phyloP scores from a whole-genome alignment of 495 filamentous ascomycete genomes.

The Apiosordaria backusii region DNA sequence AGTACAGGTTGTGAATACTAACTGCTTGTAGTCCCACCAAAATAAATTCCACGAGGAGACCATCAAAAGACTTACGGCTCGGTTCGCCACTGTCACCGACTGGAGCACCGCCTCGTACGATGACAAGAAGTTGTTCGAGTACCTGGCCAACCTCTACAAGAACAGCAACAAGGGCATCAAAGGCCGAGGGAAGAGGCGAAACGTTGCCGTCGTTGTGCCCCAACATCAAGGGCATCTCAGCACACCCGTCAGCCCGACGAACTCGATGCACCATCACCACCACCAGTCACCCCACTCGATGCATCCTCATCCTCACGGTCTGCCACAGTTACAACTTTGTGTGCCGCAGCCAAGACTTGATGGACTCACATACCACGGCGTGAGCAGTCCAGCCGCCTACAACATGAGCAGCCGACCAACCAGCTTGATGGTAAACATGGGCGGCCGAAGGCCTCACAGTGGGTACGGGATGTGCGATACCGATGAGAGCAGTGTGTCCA shows the following conservation, averaged over 20 bases:
- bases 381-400: slow-evolving; percentile 29
- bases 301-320: slow-evolving; percentile 14
- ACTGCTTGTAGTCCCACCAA: slow-evolving; percentile 69
- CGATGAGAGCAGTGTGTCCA: slow-evolving; percentile 41
- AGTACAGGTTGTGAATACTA: background rate
- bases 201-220: slow-evolving; percentile 34
- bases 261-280: slow-evolving; percentile 1
- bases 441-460: slow-evolving; percentile 20
- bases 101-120: slow-evolving; percentile 58
- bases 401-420: slow-evolving; percentile 25
- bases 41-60: slow-evolving; percentile 84
- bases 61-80: slow-evolving; percentile 65
- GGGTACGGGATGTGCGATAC: slow-evolving; percentile 46
- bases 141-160: slow-evolving; percentile 85
- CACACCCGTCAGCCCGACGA: slow-evolving; percentile 8
- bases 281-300: slow-evolving; percentile 21
- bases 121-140: slow-evolving; percentile 80
- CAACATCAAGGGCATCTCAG: slow-evolving; percentile 13
- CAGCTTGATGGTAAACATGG: slow-evolving; percentile 13
- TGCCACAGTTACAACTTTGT: slow-evolving; percentile 22
- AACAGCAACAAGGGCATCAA: slow-evolving; percentile 98
- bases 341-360: slow-evolving; percentile 15
- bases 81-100: slow-evolving; percentile 64
- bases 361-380: slow-evolving; percentile 19
- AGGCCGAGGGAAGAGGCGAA: slow-evolving; percentile 82